Evolutionary conservation across 2,329 filamentous ascomycete species (phyloP), one percentile per base, ranked within the genome.

Genomic region (Aurifilum marmelostoma): DNA sequence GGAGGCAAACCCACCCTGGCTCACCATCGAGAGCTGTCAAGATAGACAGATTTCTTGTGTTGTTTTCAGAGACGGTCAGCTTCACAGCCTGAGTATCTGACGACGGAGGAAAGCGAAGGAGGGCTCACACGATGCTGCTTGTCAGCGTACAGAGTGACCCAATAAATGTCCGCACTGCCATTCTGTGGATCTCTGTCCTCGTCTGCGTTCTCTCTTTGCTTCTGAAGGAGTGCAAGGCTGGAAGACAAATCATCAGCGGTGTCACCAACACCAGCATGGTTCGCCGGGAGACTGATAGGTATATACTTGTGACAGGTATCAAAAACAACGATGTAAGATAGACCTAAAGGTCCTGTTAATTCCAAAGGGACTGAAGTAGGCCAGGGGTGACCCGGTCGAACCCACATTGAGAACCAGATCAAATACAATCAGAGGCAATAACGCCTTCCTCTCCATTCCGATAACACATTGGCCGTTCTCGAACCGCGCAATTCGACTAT

Each of bases 281-380:
- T 21, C 27, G 16, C 4, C 9, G 18, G 34, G 34, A 9, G 2
- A 14, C 16, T n/a, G 8, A 16, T 6, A 24, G 5, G 1, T 9
- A 72, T 82, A 74, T 78, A 88, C 86, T 81, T 69, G 83, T 84
- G 1, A 91, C 75, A 2, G 88, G 88, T n/a, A 86, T 79, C 2
- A 91, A 78, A 75, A 91, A 90, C n/a, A 90, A 79, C 4, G 84
- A 80, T 1, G 88, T 91, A 0, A 91, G 79, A 72, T 90, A 90
- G 27, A 89, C 71, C 82, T 83, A 58, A 16, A 24, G 6, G 39
- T 2, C 16, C 7, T 16, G 60, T 67, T 61, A 72, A 71, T 54
- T 12, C 12, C 12, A 2, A 16, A 27, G 27, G 2, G 8, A 7
- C n/a, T n/a, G n/a, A 12, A 41, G 1, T 16, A 5, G 8, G 7